A percentile compares a stretch with the other conserved stretches of the same genome.
Evolutionary conservation across 768 basidiomycete species (phyloP).

Genomic region (Boletus vinaceobasis): DNA sequence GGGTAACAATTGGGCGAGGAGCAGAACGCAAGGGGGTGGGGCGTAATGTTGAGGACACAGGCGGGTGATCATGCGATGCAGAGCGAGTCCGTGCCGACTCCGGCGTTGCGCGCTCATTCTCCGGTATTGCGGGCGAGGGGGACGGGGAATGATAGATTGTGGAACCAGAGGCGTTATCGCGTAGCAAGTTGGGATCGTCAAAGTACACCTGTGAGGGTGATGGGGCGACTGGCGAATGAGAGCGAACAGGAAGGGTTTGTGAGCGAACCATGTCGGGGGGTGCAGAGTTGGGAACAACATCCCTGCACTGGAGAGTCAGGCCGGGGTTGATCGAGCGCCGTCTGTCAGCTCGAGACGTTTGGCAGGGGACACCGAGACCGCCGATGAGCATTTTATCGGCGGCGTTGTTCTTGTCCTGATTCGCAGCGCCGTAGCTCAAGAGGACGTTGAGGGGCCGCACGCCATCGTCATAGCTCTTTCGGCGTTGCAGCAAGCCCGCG

Average conservation of each 20-base stretch:
- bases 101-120: constrained; percentile 33
- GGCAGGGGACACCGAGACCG: constrained; percentile 27
- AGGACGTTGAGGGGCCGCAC: constrained; percentile 39
- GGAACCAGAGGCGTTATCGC: constrained; percentile 27
- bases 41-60: neutral
- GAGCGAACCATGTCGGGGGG: constrained; percentile 31
- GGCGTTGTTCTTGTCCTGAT: constrained; percentile 11
- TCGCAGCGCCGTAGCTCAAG: constrained; percentile 17
- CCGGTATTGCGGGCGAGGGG: constrained; percentile 35
- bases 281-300: constrained; percentile 8
- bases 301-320: constrained; percentile 33
- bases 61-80: constrained; percentile 30
- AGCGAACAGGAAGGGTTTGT: constrained; percentile 24
- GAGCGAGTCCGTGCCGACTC: constrained; percentile 43
- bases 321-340: constrained; percentile 57
- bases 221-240: constrained; percentile 22
- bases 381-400: constrained; percentile 4
- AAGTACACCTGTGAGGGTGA: constrained; percentile 17
- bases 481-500: constrained; percentile 18
- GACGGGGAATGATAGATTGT: constrained; percentile 36
- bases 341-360: constrained; percentile 40
- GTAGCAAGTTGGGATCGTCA: constrained; percentile 22
- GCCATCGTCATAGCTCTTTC: constrained; percentile 45
- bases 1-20: constrained; percentile 29
- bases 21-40: constrained; percentile 19